Evolutionary conservation across 2,329 filamentous ascomycete genomes (phyloP), one percentile per base, ranked within the genome.

Genomic region (Keithomyces neogunnii): DNA sequence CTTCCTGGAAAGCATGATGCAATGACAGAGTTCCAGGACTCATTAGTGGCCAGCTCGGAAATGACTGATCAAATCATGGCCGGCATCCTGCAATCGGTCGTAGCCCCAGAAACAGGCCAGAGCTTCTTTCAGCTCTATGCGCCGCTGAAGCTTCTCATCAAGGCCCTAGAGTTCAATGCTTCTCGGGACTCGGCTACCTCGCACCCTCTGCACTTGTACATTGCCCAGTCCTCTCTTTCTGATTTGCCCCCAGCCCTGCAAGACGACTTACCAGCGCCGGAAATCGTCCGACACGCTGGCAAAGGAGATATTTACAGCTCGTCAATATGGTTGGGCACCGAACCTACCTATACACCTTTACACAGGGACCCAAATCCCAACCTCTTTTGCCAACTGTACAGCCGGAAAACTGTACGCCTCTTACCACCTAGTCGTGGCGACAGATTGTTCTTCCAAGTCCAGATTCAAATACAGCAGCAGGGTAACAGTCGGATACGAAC

Each of bases 301-400:
- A 86, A 80, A 58, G 89, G 89, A 3, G 91, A 96, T 64, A 69
- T 96, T n/a, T 96, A 97, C 64, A 81, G 78, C 59, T 85, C 86
- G 0, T 95, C 88, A 59, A 73, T 97, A 43, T 99, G 92, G 92
- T 77, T 97, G 10, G 93, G 93, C 1, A 74, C 85, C 11, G 82
- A 89, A 39, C 89, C 89, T 0, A 96, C 91, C 0, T 90, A 89
- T 59, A 96, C 93, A 1, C 90, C 93, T 3, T 73, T 96, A 3
- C 93, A 99, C 67, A 81, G 87, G 50, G 93, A 99, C 62, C 93
- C 93, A 0, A 97, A 97, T 61, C 89, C 89, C 0, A 99, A 99
- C 63, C 61, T 96, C 0, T 96, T 97, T 64, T 81, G 88, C 45
- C 93, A 99, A 67, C 67, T 97, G 10, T 81, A 81, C 13, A 82